Evolutionary conservation across 2,329 filamentous ascomycete genomes (phyloP), one percentile per base, ranked within the genome.

Genomic region (Lachnellula willkommii): DNA sequence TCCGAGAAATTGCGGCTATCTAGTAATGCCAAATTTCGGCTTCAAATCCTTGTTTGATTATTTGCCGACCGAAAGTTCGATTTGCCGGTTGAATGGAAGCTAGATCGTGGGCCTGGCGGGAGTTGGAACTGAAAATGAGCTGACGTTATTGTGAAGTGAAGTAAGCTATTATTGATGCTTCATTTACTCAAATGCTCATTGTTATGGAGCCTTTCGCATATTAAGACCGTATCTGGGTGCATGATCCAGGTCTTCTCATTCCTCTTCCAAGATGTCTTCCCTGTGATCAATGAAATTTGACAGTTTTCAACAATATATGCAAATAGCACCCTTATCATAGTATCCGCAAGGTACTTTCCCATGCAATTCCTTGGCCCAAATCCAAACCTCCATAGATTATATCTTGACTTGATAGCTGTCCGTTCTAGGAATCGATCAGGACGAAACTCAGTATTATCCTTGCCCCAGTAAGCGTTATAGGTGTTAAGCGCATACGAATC

Each of bases 401-500:
- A 77, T 11, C 75, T 59, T 45, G 58, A 28, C 24, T 66, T 62
- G 5, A 53, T 57, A 51, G 48, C n/a, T 5, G 12, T 47, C 22
- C 37, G 37, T 22, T 58, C 53, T 2, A 68, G 47, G 45, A 71
- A 71, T 15, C 70, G 59, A 3, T 61, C 54, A 1, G 74, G 75
- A 0, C 70, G 67, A 57, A 71, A 77, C 60, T 57, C 43, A 17
- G 22, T 28, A 40, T 32, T 53, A 58, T 77, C 74, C 0, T 61
- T 28, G 0, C 70, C 74, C 75, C 75, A 78, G 46, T 65, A 69
- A 5, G 61, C 54, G 50, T 74, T 69, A 5, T 62, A 61, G 5
- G 73, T 65, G 51, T 78, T 77, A n/a, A 78, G 61, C 3, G 73
- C 71, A 59, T 74, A 67, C 0, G 75, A 58, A 55, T 78, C 76